These are phyloP conservation scores for Exophiala viscosa DNA, from an alignment of 2,329 filamentous ascomycete species.

Conservation along the genomic window DNA sequence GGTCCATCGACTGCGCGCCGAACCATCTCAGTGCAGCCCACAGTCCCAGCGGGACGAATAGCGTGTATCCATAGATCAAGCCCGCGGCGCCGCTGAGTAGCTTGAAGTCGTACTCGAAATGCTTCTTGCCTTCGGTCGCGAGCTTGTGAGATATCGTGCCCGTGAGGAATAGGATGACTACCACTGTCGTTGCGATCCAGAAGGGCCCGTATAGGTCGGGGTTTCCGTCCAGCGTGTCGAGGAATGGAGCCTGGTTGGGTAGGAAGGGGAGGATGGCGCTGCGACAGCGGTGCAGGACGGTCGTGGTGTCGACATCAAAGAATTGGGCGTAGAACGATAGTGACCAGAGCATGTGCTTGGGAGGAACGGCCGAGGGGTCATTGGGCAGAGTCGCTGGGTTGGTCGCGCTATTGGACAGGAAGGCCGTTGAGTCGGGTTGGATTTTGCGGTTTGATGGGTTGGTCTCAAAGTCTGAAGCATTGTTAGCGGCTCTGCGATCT, in stretches of 20 bases:
- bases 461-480: conserved; percentile 62
- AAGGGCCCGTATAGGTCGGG: conserved; percentile 95
- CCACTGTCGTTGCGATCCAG: conserved; percentile 97
- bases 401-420: conserved; percentile 50
- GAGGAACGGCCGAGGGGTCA: conserved; percentile 43
- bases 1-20: conserved; percentile 84
- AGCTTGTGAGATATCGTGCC: conserved; percentile 94
- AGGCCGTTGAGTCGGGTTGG: conserved; percentile 49
- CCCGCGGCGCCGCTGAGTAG: conserved; percentile 86
- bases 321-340: conserved; percentile 94
- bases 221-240: conserved; percentile 95
- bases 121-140: conserved; percentile 41
- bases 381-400: conserved; percentile 48
- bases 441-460: conserved; percentile 48
- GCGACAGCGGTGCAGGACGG: conserved; percentile 81
- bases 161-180: conserved; percentile 90
- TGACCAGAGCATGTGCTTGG: conserved; percentile 89
- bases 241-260: conserved; percentile 80
- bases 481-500: conserved; percentile 3
- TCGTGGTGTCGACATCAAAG: conserved; percentile 95
- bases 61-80: conserved; percentile 91
- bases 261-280: conserved; percentile 83
- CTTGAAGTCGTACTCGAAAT: conserved; percentile 54
- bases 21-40: conserved; percentile 93
- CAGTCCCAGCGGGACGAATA: conserved; percentile 75